These are phyloP conservation scores for Scopulariopsis brevicaulis DNA, from an alignment of 2,329 filamentous ascomycete species.

Conservation along the genomic window DNA sequence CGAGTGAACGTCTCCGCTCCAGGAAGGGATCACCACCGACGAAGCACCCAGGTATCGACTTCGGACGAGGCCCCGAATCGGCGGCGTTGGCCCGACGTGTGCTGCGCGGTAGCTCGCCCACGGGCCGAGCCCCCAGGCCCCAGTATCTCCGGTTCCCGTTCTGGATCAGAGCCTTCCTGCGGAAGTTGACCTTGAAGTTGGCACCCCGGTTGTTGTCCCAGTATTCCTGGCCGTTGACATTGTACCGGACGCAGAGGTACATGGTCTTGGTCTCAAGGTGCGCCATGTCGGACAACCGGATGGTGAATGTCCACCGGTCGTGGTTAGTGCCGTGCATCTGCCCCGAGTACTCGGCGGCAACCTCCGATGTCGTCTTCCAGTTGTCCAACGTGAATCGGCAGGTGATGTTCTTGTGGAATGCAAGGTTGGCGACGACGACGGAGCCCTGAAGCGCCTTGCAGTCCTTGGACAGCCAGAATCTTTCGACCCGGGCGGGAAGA, in stretches of 20 bases:
- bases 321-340: slow-evolving; percentile 61
- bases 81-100: slow-evolving; percentile 36
- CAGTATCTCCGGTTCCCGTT: slow-evolving; percentile 44
- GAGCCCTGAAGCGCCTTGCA: slow-evolving; percentile 79
- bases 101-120: slow-evolving; percentile 54
- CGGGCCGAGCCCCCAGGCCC: slow-evolving; percentile 34
- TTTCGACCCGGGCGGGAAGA: slow-evolving; percentile 68
- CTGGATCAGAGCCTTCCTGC: slow-evolving; percentile 59
- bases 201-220: slow-evolving; percentile 87
- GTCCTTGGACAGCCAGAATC: slow-evolving; percentile 76
- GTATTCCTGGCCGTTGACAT: slow-evolving; percentile 70
- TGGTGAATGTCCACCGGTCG: slow-evolving; percentile 88
- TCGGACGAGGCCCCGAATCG: slow-evolving; percentile 31
- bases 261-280: slow-evolving; percentile 89
- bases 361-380: slow-evolving; percentile 97
- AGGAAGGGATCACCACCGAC: slow-evolving; percentile 56
- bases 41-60: slow-evolving; percentile 45
- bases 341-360: slow-evolving; percentile 75
- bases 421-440: slow-evolving; percentile 75
- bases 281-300: slow-evolving; percentile 82
- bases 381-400: slow-evolving; percentile 94
- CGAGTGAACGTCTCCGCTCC: slow-evolving; percentile 45
- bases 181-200: slow-evolving; percentile 94
- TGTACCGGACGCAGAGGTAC: slow-evolving; percentile 84
- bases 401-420: slow-evolving; percentile 81